Conservation (phyloP, 2,329 filamentous ascomycete genomes). For the Botrytis paeoniae region DNA sequence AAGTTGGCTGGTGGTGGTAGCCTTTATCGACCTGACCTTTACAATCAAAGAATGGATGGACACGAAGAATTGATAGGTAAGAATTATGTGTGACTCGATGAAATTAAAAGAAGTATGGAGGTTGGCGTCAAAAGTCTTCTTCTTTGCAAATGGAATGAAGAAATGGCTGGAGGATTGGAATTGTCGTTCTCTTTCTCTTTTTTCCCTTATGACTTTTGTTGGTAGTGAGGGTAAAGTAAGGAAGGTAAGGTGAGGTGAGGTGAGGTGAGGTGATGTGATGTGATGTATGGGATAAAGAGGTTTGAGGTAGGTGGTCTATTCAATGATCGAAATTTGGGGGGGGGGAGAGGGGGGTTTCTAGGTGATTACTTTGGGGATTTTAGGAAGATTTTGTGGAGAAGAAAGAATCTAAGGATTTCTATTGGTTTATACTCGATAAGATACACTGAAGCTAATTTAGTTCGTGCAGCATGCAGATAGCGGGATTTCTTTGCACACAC, state of each 20-base stretch:
- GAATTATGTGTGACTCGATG: background rate
- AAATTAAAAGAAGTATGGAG: background rate
- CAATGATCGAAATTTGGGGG: conserved; percentile 4
- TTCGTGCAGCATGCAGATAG: conserved; percentile 18
- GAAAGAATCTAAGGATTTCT: background rate
- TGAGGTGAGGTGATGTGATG: background rate
- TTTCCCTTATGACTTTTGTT: background rate
- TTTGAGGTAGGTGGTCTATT: background rate
- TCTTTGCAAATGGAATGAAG: background rate
- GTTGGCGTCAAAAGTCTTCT: background rate
- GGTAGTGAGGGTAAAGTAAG: background rate
- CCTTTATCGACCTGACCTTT: background rate
- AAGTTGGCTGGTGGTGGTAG: background rate
- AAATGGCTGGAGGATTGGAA: background rate
- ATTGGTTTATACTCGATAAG: conserved; percentile 17
- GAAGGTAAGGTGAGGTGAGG: background rate
- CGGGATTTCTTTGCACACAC: conserved; percentile 13
- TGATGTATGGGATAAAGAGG: background rate
- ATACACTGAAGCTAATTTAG: conserved; percentile 14
- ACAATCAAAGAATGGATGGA: background rate
- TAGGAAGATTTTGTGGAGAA: conserved; percentile 1
- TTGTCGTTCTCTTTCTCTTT: background rate
- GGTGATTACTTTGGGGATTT: background rate
- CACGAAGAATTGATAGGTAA: background rate
- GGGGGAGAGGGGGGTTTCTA: background rate